Percentiles rank a stretch among this genome's conserved stretches.
phyloP scores from a whole-genome alignment of 768 basidiomycete genomes.

The Pisolithus tinctorius region DNA sequence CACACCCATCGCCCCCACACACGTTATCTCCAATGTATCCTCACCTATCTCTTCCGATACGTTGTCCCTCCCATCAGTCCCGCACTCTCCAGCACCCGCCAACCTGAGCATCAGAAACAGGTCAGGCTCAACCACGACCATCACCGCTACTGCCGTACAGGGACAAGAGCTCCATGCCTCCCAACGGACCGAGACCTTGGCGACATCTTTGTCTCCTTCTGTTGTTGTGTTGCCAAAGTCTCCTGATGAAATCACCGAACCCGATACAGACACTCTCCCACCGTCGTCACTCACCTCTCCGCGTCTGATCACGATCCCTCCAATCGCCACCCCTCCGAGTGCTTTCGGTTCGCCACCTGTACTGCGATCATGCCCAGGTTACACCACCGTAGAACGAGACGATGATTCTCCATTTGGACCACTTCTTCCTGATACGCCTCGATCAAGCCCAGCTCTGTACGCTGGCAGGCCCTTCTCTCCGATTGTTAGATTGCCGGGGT shows the following conservation, averaged over 20 bases:
- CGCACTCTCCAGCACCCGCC: background rate
- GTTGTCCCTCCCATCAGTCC: background rate
- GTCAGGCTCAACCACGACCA: background rate
- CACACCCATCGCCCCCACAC: constrained; percentile 42
- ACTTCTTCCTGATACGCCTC: constrained; percentile 22
- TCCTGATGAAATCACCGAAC: background rate
- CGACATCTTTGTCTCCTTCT: background rate
- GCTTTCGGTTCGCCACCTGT: constrained; percentile 8
- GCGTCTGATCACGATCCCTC: constrained; percentile 5
- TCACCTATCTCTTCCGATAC: constrained; percentile 12
- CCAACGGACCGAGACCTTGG: background rate
- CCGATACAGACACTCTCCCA: background rate
- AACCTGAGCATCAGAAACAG: background rate
- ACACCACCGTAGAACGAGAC: background rate
- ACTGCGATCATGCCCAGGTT: constrained; percentile 10
- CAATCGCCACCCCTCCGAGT: constrained; percentile 1
- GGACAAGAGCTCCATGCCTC: background rate
- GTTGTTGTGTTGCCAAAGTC: constrained; percentile 1
- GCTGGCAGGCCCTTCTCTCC: constrained; percentile 23
- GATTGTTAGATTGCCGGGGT: constrained; percentile 16
- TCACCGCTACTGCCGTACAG: background rate
- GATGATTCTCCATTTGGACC: constrained; percentile 28
- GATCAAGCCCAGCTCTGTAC: constrained; percentile 23
- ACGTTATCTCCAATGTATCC: constrained; percentile 37
- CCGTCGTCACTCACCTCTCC: background rate